Base-by-base conservation (phyloP, 495 filamentous ascomycete species). In the Parathielavia hyrcaniae region DNA sequence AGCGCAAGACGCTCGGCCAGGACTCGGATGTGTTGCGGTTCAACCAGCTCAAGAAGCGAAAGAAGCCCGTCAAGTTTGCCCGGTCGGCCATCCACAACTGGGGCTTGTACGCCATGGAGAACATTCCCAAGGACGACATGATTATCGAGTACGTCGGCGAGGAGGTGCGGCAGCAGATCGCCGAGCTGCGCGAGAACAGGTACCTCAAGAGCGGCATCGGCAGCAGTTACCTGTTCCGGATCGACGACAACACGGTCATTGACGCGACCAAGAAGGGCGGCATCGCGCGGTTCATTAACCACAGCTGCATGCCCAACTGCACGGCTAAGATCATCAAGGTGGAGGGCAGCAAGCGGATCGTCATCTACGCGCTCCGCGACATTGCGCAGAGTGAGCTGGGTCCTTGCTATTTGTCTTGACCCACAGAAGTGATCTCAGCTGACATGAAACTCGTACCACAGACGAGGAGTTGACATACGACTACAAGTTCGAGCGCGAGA, bases 91-190 rank as follows among this genome's bases (percentile, higher is more conserved):
- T 99, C 64, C 93, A 99, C 71, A 96, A 96, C 67, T 99, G 93
- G 93, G 93, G 93, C 32, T 74, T 99, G 40, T 99, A 97, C 65
- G 91, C 93, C 8, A 91, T 96, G 78, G 92, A 97, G 72, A 92
- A 95, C 64, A 99, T 99, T 58, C 79, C 89, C 32, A 90, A 90
- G 62, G 95, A 96, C 69, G 93, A 99, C 71, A 97, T 99, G 91
- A 99, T 99, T 67, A 99, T 99, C 67, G 93, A 99, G 74, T 99
- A 99, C 69, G 93, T 99, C 17, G 93, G 93, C 54, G 95, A 99
- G 72, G 95, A 93, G 67, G 90, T 99, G 13, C 84, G 93, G 49
- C 93, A 97, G 71, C 88, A 91, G 68, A 91, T 99, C 59, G 91
- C 93, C 4, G 92, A 99, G 62, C 85, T 97, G 73, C 84, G 93